Base-by-base conservation (phyloP, 2,329 filamentous ascomycete genomes). In the Lachnellula cervina region DNA sequence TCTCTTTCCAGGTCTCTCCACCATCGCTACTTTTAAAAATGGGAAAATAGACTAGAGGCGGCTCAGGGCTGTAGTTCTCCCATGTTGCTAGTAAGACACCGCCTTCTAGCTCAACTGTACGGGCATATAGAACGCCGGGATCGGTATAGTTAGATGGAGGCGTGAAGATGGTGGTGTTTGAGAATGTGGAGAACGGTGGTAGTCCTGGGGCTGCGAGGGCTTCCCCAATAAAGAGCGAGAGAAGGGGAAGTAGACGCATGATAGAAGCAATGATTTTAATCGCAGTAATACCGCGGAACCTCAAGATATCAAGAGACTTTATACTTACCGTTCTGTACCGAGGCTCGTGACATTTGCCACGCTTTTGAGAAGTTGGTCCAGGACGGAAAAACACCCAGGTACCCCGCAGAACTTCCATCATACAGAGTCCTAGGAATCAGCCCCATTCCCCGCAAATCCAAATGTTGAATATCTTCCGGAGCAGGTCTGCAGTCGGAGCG, bases 1-100 rank as follows among this genome's bases (percentile, higher is more conserved):
- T 74, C 66, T 86, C 79, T 16, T 75, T 74, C 87, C 87, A 90
- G 1, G 79, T 83, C 51, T 74, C 65, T 13, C 82, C 82, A 37
- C 74, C 71, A 64, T 85, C 80, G n/a, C 65, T 71, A 40, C 77
- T 81, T 59, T 73, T 70, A 64, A 74, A 80, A 61, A 82, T 77
- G 53, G 79, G 82, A 65, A 82, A 84, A 61, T 72, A 74, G 32
- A 69, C 65, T 1, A 64, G 37, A 1, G 80, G 81, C 16, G 80
- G 80, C 62, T 84, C 75, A 6, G 77, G 77, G 17, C 76, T 77
- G 70, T 81, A 80, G 70, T 80, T 80, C 62, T 80, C 78, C 77
- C 78, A 80, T 0, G 79, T 81, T 25, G 75, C 75, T 14, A 82
- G 70, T 11, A 81, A 72, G 17, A 74, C 73, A n/a, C 77, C 65